Evolutionary conservation across 2,329 filamentous ascomycete genomes (phyloP).

Genomic region (Drechslera avenae): DNA sequence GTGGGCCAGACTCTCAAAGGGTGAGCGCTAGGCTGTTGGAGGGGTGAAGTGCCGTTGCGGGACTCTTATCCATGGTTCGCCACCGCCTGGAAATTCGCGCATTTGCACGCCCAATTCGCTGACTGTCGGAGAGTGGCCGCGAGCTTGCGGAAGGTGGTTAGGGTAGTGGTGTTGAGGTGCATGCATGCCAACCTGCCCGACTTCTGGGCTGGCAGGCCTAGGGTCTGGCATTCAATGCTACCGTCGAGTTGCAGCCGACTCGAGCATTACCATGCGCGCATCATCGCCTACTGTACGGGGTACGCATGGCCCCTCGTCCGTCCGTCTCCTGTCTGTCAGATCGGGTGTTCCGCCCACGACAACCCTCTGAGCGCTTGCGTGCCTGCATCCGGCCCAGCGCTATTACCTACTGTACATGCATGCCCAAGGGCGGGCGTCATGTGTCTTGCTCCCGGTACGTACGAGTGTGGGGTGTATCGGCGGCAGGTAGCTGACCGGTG

Average conservation of each 20-base stretch:
- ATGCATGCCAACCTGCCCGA: constrained; percentile 4
- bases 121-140: constrained; percentile 5
- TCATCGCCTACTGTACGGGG: neutral
- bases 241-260: neutral
- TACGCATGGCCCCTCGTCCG: neutral
- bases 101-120: constrained; percentile 10
- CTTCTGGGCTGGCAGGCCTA: neutral
- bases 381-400: constrained; percentile 10
- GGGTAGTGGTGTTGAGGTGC: neutral
- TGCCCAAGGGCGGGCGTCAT: constrained; percentile 7
- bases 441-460: neutral
- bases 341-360: neutral
- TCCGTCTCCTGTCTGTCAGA: constrained; percentile 2
- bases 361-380: neutral
- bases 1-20: constrained; percentile 12
- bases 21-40: constrained; percentile 11
- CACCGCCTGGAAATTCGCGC: constrained; percentile 21
- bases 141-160: constrained; percentile 7
- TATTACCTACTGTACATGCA: neutral
- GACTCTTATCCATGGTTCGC: constrained; percentile 14
- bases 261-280: neutral
- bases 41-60: constrained; percentile 15
- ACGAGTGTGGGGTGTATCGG: constrained; percentile 16
- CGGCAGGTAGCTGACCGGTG: constrained; percentile 5
- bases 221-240: too few relatives aligned